Percentiles rank a stretch among this genome's conserved stretches.
phyloP scores from a whole-genome alignment of 768 basidiomycete genomes.

The Mrakia gelida region DNA sequence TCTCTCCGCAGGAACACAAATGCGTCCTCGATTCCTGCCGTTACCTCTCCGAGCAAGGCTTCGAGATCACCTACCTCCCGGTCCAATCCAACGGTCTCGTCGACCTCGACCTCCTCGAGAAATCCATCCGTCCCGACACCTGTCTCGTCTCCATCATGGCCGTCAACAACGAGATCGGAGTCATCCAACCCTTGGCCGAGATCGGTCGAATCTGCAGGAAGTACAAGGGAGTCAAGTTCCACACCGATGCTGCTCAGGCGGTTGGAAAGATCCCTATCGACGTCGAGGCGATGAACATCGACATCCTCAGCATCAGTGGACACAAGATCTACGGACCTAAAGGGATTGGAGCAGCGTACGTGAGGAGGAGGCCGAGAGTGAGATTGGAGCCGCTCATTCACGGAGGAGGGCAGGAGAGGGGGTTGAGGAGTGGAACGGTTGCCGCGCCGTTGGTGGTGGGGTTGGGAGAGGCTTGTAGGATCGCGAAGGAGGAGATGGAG shows the following conservation, averaged over 20 bases:
- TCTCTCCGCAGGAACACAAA: slow-evolving; percentile 80
- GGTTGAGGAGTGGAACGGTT: slow-evolving; percentile 89
- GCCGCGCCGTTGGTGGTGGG: slow-evolving; percentile 84
- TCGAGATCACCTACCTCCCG: slow-evolving; percentile 96
- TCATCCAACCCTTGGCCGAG: slow-evolving; percentile 93
- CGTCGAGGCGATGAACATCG: slow-evolving; percentile 92
- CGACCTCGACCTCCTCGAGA: slow-evolving; percentile 70
- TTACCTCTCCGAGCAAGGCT: slow-evolving; percentile 90
- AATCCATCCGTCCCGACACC: slow-evolving; percentile 77
- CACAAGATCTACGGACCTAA: slow-evolving; percentile 99
- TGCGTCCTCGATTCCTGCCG: slow-evolving; percentile 97
- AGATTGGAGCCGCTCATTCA: slow-evolving; percentile 89
- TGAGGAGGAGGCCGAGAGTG: slow-evolving; percentile 84
- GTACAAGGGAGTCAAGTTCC: slow-evolving; percentile 86
- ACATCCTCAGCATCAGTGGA: slow-evolving; percentile 91
- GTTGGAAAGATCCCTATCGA: slow-evolving; percentile 85
- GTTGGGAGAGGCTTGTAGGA: slow-evolving; percentile 86
- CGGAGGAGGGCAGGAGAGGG: slow-evolving; percentile 96
- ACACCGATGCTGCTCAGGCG: slow-evolving; percentile 96
- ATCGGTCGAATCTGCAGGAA: slow-evolving; percentile 76
- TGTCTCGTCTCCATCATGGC: slow-evolving; percentile 97
- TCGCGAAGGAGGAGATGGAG: slow-evolving; percentile 86
- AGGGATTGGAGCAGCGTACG: slow-evolving; percentile 90
- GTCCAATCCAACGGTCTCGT: slow-evolving; percentile 82
- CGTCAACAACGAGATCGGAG: slow-evolving; percentile 98